Evolutionary conservation across 495 filamentous ascomycete genomes (phyloP).

Genomic region (Penicillium fimorum): DNA sequence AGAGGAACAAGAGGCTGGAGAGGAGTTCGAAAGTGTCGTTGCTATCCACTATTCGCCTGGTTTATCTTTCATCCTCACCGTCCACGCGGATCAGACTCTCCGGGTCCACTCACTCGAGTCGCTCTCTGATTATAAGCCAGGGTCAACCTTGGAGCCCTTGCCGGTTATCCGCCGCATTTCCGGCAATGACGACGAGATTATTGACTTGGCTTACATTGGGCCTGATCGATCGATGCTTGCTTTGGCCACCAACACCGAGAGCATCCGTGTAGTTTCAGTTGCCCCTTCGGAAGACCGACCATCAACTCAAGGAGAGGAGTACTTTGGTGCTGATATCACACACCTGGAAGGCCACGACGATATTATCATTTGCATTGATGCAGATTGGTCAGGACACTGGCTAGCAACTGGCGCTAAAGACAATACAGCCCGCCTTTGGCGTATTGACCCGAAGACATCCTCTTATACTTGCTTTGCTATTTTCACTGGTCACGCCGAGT

Average conservation of each 20-base stretch:
- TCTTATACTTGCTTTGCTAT: slow-evolving; percentile 76
- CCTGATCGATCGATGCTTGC: slow-evolving; percentile 77
- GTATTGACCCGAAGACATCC: slow-evolving; percentile 70
- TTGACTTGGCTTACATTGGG: slow-evolving; percentile 84
- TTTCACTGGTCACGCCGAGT: slow-evolving; percentile 91
- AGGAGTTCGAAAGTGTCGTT: slow-evolving; percentile 75
- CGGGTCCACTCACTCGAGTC: slow-evolving; percentile 63
- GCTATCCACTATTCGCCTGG: slow-evolving; percentile 62
- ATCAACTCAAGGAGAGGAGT: slow-evolving; percentile 41
- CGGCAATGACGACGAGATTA: slow-evolving; percentile 95
- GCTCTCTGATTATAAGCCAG: slow-evolving; percentile 37
- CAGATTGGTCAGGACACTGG: slow-evolving; percentile 96
- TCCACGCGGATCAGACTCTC: slow-evolving; percentile 88
- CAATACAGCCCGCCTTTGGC: slow-evolving; percentile 90
- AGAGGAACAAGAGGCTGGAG: slow-evolving; percentile 58
- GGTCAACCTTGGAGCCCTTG: slow-evolving; percentile 45
- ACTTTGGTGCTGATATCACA: slow-evolving; percentile 86
- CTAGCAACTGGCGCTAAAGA: slow-evolving; percentile 95
- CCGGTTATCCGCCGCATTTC: slow-evolving; percentile 71
- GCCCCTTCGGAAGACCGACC: slow-evolving; percentile 39
- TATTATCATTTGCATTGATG: slow-evolving; percentile 91
- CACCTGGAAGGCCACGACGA: slow-evolving; percentile 87
- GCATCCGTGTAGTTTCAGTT: slow-evolving; percentile 78
- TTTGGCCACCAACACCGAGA: slow-evolving; percentile 92
- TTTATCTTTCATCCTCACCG: slow-evolving; percentile 68